Conservation (phyloP, 352 stramenopile species). For the Pythium insidiosum region DNA sequence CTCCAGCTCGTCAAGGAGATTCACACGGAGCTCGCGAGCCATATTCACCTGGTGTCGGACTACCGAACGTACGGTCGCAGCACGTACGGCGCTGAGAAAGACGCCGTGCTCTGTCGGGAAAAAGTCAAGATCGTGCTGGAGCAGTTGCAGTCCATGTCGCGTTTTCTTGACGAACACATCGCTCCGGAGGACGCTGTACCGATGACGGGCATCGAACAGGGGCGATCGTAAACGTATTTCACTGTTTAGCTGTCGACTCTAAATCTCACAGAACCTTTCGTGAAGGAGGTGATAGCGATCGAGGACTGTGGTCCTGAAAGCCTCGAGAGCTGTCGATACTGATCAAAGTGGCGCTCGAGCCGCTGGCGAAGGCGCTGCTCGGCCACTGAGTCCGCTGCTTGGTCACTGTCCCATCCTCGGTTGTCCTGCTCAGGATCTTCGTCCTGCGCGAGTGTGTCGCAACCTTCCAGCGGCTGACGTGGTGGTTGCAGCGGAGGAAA, state of each 20-base stretch:
- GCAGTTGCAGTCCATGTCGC: constrained; percentile 67
- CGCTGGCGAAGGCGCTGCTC: constrained; percentile 29
- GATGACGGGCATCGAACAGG: no score
- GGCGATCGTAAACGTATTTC: no score
- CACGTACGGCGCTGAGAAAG: constrained; percentile 80
- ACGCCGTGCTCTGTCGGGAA: constrained; percentile 63
- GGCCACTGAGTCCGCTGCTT: constrained; percentile 18
- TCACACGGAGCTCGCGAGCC: constrained; percentile 69
- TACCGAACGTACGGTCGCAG: constrained; percentile 79
- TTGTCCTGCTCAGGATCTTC: constrained; percentile 14
- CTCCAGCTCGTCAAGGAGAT: constrained; percentile 83
- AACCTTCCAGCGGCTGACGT: no score
- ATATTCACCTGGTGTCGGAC: constrained; percentile 82
- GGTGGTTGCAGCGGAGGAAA: neutral
- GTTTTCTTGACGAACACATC: constrained; percentile 74
- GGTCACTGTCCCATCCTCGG: neutral
- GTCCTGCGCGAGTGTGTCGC: neutral
- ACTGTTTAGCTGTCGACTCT: no score
- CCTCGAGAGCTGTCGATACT: constrained; percentile 20
- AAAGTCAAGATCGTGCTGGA: constrained; percentile 76
- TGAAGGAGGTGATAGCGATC: no score
- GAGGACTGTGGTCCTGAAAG: no score
- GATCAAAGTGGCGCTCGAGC: constrained; percentile 57
- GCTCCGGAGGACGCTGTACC: constrained; percentile 55
- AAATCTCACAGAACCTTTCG: no score